These are phyloP conservation scores for Kalmanozyma brasiliensis DNA, from an alignment of 1,284 basidiomycete species.

Conservation along the genomic window DNA sequence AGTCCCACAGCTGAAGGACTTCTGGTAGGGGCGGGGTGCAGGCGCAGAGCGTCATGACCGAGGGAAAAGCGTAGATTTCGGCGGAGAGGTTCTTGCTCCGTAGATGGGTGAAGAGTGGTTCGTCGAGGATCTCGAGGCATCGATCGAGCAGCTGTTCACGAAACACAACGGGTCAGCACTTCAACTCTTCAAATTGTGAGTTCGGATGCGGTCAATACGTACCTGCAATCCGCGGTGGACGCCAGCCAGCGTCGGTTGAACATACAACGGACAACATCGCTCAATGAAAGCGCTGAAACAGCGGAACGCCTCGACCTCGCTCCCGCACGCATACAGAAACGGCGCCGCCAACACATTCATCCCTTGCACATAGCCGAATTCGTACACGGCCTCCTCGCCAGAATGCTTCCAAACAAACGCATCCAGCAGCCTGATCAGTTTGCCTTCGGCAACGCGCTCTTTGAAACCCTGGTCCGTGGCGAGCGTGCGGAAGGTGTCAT, in stretches of 20 bases:
- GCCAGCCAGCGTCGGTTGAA: constrained; percentile 92
- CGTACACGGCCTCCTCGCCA: constrained; percentile 66
- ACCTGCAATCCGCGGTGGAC: constrained; percentile 93
- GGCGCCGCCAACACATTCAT: constrained; percentile 99
- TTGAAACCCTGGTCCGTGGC: constrained; percentile 95
- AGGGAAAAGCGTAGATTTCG: constrained; percentile 96
- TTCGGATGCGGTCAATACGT: constrained; percentile 48
- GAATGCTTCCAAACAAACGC: constrained; percentile 96
- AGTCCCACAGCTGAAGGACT: constrained; percentile 95
- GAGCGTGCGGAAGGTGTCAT: constrained; percentile 79
- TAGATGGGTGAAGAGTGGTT: constrained; percentile 82
- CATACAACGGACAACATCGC: constrained; percentile 89
- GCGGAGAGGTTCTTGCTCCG: constrained; percentile 93
- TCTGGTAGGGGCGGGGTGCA: constrained; percentile 95
- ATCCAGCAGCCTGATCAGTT: constrained; percentile 92
- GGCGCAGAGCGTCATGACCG: constrained; percentile 91
- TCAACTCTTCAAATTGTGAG: no score
- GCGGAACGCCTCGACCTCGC: constrained; percentile 93
- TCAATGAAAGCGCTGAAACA: constrained; percentile 96
- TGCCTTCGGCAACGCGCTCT: constrained; percentile 91
- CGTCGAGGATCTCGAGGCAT: constrained; percentile 89
- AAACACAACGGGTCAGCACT: not conserved
- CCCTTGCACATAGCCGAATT: constrained; percentile 94
- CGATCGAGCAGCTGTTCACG: constrained; percentile 81
- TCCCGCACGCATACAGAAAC: constrained; percentile 94